Evolutionary conservation across 495 filamentous ascomycete genomes (phyloP).

Genomic region (Bathelium albidoporum): DNA sequence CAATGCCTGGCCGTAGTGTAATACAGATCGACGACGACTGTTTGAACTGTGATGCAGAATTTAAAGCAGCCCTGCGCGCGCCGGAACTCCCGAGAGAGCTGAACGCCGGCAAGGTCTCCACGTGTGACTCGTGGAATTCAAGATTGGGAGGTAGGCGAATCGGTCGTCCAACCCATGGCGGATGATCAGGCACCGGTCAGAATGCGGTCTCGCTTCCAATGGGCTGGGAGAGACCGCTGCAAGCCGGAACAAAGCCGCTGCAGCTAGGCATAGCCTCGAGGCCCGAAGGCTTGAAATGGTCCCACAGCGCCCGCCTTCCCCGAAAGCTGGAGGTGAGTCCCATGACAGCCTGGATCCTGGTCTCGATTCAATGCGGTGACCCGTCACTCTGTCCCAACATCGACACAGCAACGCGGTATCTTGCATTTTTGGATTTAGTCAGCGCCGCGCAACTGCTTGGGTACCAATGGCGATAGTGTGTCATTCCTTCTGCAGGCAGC

Average conservation of each 20-base stretch:
- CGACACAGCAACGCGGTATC: not conserved
- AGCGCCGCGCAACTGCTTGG: not conserved
- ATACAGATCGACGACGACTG: not conserved
- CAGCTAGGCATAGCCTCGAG: constrained; percentile 4
- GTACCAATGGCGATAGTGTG: not conserved
- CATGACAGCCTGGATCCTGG: not conserved
- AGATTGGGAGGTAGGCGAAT: too few species aligned
- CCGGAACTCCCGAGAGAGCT: not conserved
- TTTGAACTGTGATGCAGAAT: not conserved
- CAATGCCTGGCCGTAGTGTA: not conserved
- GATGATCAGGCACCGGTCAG: not conserved
- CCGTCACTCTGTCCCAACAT: constrained; percentile 1
- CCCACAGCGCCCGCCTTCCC: not conserved
- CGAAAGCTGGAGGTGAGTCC: not conserved
- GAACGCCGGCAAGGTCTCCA: constrained; percentile 1
- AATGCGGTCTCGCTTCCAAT: constrained; percentile 3
- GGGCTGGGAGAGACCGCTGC: constrained; percentile 2
- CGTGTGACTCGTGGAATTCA: constrained; percentile 2
- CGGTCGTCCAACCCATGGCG: too few species aligned
- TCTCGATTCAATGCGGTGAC: constrained; percentile 4
- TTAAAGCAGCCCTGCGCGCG: not conserved
- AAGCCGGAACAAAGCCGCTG: not conserved
- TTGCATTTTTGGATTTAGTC: not conserved
- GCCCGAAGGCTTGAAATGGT: constrained; percentile 1
- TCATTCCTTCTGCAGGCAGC: not conserved